Evolutionary conservation across 2,329 filamentous ascomycete genomes (phyloP).

Genomic region (Geosmithia flava): DNA sequence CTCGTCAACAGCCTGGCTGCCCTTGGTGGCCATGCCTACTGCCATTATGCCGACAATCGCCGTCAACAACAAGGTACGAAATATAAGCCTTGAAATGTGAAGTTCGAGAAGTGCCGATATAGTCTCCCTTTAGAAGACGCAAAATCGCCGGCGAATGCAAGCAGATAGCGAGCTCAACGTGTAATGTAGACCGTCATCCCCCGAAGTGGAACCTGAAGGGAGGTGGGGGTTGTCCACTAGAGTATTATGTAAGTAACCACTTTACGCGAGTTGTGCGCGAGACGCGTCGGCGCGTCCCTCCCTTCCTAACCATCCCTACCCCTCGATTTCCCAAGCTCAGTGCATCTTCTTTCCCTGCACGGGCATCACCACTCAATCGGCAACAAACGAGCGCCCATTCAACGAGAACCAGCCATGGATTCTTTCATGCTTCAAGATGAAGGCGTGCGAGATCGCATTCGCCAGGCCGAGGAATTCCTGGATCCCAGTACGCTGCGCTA

Average conservation of each 20-base stretch:
- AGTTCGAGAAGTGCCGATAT: not conserved
- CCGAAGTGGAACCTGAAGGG: not conserved
- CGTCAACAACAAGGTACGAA: conserved; percentile 28
- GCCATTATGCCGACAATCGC: conserved; percentile 26
- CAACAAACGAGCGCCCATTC: not conserved
- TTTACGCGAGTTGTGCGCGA: conserved; percentile 10
- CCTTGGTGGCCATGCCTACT: conserved; percentile 31
- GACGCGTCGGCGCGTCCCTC: not conserved
- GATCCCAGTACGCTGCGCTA: conserved; percentile 60
- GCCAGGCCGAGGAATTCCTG: conserved; percentile 82
- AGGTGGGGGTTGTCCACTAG: not conserved
- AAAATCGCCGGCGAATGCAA: not conserved
- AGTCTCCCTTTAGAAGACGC: not conserved
- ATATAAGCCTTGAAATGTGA: not conserved
- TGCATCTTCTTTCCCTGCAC: conserved; percentile 2
- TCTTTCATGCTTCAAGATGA: conserved; percentile 70
- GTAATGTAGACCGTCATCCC: not conserved
- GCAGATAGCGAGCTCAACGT: not conserved
- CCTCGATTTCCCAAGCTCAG: not conserved
- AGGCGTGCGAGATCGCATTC: conserved; percentile 70
- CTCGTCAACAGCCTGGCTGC: conserved; percentile 44
- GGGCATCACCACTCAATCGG: conserved; percentile 1
- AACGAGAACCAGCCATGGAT: conserved; percentile 43
- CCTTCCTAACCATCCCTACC: not conserved
- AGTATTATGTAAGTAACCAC: conserved; percentile 5